These are phyloP conservation scores for Leccinum boreale DNA, from an alignment of 768 basidiomycete genomes.

Conservation along the genomic window DNA sequence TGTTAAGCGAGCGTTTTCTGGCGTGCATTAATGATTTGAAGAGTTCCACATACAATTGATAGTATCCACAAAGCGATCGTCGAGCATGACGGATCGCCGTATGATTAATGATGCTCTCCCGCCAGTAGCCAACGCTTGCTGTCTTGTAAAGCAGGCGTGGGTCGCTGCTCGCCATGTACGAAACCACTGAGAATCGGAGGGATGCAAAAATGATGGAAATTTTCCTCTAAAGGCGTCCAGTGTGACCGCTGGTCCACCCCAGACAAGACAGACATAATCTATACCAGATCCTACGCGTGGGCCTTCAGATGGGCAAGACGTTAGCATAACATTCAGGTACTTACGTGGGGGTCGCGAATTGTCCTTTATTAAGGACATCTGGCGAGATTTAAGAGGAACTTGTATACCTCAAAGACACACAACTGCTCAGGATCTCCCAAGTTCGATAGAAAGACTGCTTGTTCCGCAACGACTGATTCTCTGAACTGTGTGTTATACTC, in stretches of 20 bases:
- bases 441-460: slow-evolving; percentile 3
- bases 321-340: neutral
- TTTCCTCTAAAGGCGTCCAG: slow-evolving; percentile 9
- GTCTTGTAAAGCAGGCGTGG: neutral
- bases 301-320: neutral
- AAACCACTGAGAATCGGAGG: slow-evolving; percentile 1
- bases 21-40: neutral
- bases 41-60: slow-evolving; percentile 24
- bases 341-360: neutral
- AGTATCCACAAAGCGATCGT: slow-evolving; percentile 11
- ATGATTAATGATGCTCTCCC: neutral
- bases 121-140: neutral
- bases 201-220: slow-evolving; percentile 2
- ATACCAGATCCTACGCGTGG: neutral
- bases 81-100: slow-evolving; percentile 18
- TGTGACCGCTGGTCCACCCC: slow-evolving; percentile 12
- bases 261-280: slow-evolving; percentile 10
- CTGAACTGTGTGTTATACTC: neutral
- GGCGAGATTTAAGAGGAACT: slow-evolving; percentile 20
- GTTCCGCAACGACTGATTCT: slow-evolving; percentile 6
- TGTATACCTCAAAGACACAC: slow-evolving; percentile 18
- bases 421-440: slow-evolving; percentile 16
- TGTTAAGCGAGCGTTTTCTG: neutral
- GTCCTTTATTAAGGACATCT: slow-evolving; percentile 10
- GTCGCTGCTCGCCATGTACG: slow-evolving; percentile 10